These are phyloP conservation scores for Colletotrichum sp. DNA, from an alignment of 2,329 filamentous ascomycete genomes.

Conservation along the genomic window DNA sequence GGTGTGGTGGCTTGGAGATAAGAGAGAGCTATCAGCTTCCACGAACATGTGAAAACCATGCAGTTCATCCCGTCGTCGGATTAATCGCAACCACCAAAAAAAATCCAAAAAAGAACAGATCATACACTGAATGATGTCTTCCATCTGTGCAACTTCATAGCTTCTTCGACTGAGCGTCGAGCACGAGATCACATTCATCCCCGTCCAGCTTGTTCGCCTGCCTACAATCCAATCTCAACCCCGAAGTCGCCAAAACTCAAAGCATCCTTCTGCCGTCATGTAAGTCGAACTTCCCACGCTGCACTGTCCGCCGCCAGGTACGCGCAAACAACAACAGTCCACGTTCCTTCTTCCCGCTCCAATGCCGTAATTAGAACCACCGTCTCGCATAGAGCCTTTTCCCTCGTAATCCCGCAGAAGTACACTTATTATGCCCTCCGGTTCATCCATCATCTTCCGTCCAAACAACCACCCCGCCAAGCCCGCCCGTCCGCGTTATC, in stretches of 20 bases:
- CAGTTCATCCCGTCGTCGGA: neutral
- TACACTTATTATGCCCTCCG: neutral
- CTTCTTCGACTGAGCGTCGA: neutral
- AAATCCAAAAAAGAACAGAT: neutral
- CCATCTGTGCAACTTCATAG: neutral
- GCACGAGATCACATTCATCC: neutral
- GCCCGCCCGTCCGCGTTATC: neutral
- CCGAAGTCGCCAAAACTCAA: neutral
- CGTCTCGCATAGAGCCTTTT: neutral
- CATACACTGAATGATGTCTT: neutral
- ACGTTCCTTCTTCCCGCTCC: neutral
- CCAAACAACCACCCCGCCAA: neutral
- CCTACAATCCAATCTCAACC: neutral
- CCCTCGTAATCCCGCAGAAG: neutral
- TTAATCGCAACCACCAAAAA: neutral
- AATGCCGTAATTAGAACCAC: neutral
- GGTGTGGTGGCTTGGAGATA: neutral
- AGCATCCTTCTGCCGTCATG: neutral
- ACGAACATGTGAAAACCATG: conserved; percentile 12
- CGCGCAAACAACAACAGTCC: neutral
- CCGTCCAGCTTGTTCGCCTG: neutral
- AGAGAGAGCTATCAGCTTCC: neutral
- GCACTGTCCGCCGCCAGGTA: neutral
- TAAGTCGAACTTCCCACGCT: neutral
- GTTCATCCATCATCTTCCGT: neutral